Evolutionary conservation across 1,284 basidiomycete genomes (phyloP), one percentile per base, ranked within the genome.

Genomic region (Papiliotrema laurentii): DNA sequence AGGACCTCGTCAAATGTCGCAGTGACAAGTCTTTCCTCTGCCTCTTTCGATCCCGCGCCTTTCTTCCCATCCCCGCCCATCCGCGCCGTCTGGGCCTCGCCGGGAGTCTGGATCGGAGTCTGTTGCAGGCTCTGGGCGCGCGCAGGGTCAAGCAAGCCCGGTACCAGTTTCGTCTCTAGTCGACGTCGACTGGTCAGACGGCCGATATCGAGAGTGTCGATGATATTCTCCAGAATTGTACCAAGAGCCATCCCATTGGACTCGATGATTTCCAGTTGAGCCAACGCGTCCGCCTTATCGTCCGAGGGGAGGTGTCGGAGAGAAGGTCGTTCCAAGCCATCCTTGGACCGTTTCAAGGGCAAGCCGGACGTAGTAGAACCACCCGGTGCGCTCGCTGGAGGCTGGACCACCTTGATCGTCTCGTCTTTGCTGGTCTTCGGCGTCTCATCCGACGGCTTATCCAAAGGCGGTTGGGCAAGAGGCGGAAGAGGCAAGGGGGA

Each of bases 191-290:
- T 22, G 18, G 27, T 34, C 21, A 47, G 16, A 2, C 56, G 58
- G n/a, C 63, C 60, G 13, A 66, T 56, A 44, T 66, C 64, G 3
- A 66, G 55, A 16, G 58, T 63, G 42, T 63, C 61, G 43, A 62
- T 60, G 33, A 66, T 59, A 37, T 62, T 62, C 36, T 63, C 60
- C 25, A 64, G 44, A 27, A 64, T 59, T 21, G 50, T 46, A 10
- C 59, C 54, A 9, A 66, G 46, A 7, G 62, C 48, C 1, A 47
- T 37, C 19, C 62, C 62, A 44, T 58, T 62, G 6, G 54, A 28
- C 27, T 61, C 62, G 33, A 64, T 56, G 35, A 56, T 54, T 10
- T 61, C 60, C 28, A 61, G 50, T 7, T 60, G 56, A 4, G 35
- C 30, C 9, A 50, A 21, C 1, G 52, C 52, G 25, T 64, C 62